phyloP scores from a whole-genome alignment of 1,139 yeast genomes.

The Nematodospora anomalae region DNA sequence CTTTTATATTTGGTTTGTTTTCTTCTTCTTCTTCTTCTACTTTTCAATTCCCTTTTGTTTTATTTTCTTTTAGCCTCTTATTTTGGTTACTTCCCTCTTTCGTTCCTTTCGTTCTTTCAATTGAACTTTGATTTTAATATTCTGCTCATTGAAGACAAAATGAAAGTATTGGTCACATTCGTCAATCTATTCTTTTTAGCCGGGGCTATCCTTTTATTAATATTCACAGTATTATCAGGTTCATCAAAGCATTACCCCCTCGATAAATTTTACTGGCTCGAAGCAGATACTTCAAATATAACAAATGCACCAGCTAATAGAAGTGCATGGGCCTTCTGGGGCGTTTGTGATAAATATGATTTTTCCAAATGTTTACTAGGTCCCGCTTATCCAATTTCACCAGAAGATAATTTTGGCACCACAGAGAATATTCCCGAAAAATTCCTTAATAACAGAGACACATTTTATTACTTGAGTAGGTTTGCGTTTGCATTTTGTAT shows the following conservation, averaged over 20 bases:
- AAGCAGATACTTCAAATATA: slow-evolving; percentile 63
- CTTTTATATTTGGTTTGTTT: too few relatives aligned
- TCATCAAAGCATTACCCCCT: slow-evolving; percentile 60
- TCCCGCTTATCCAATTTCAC: slow-evolving; percentile 69
- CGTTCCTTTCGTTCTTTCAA: slow-evolving; percentile 1
- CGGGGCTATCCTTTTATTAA: slow-evolving; percentile 56
- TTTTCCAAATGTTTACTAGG: slow-evolving; percentile 47
- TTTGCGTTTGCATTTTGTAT: slow-evolving; percentile 68
- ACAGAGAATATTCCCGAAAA: slow-evolving; percentile 49
- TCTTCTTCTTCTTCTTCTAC: too few relatives aligned
- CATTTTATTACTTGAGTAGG: slow-evolving; percentile 68
- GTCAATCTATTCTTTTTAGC: slow-evolving; percentile 45
- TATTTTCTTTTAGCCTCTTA: slow-evolving; percentile 1
- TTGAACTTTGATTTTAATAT: too few relatives aligned
- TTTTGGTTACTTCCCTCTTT: slow-evolving; percentile 1
- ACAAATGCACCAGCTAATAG: slow-evolving; percentile 47
- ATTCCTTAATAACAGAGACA: slow-evolving; percentile 56
- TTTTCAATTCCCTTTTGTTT: neutral
- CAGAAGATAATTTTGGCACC: slow-evolving; percentile 66
- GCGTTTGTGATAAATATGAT: slow-evolving; percentile 54
- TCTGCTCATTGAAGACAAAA: too few relatives aligned
- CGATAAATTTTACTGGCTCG: slow-evolving; percentile 66
- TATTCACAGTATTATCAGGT: slow-evolving; percentile 68
- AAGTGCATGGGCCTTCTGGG: slow-evolving; percentile 85
- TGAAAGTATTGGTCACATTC: slow-evolving; percentile 37